phyloP scores from a whole-genome alignment of 2,329 filamentous ascomycete genomes.

The Clonostachys solani region DNA sequence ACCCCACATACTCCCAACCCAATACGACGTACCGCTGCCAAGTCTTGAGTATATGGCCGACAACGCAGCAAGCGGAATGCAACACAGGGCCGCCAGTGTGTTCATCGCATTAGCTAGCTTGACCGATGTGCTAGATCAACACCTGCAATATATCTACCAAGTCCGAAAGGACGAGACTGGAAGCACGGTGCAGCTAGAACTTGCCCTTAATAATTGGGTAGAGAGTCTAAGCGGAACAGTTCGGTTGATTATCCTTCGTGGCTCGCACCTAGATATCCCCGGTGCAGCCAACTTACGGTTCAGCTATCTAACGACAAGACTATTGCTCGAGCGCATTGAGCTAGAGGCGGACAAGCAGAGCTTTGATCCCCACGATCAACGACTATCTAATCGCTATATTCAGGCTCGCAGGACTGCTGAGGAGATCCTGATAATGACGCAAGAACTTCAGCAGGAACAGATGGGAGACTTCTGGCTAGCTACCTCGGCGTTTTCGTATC shows the following conservation, averaged over 20 bases:
- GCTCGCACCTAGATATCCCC: conserved; percentile 29
- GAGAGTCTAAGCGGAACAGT: conserved; percentile 30
- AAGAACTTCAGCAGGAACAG: conserved; percentile 36
- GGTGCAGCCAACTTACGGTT: conserved; percentile 47
- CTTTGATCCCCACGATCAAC: conserved; percentile 9
- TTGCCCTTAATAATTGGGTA: conserved; percentile 36
- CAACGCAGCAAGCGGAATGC: conserved; percentile 5
- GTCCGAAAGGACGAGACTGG: conserved; percentile 17
- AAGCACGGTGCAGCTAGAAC: conserved; percentile 25
- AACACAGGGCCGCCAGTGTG: conserved; percentile 21
- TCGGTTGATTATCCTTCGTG: conserved; percentile 34
- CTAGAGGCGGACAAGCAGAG: conserved; percentile 32
- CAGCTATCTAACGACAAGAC: conserved; percentile 40
- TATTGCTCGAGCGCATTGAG: conserved; percentile 41
- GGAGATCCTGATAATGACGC: conserved; percentile 41
- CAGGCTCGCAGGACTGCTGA: conserved; percentile 39
- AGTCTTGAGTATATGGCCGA: conserved; percentile 24
- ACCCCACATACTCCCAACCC: conserved; percentile 34
- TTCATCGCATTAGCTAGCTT: conserved; percentile 40
- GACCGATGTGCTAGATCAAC: conserved; percentile 28
- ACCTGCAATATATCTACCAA: conserved; percentile 26
- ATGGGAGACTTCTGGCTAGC: conserved; percentile 47
- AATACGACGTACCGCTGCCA: conserved; percentile 44
- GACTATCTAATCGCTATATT: conserved; percentile 24
- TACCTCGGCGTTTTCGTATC: conserved; percentile 39